These are phyloP conservation scores for Venturiaceae sp. DNA, from an alignment of 2,329 filamentous ascomycete species.

Conservation along the genomic window DNA sequence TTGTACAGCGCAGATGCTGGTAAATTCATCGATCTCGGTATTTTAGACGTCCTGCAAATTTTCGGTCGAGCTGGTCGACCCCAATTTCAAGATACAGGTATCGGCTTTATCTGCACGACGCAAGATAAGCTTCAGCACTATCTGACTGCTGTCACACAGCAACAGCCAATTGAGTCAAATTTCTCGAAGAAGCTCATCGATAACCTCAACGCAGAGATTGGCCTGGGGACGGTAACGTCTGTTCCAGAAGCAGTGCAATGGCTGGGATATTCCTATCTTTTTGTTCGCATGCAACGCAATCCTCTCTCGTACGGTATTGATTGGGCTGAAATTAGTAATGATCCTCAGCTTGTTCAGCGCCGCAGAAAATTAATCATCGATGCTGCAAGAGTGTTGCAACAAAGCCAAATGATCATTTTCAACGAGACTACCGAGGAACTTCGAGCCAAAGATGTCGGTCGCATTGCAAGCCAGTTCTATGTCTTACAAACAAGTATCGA, in stretches of 20 bases:
- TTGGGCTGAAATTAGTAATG: slow-evolving; percentile 81
- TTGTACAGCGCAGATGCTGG: slow-evolving; percentile 94
- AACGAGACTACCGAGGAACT: slow-evolving; percentile 92
- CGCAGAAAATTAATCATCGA: slow-evolving; percentile 79
- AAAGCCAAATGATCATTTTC: slow-evolving; percentile 98
- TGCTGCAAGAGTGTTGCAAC: slow-evolving; percentile 75
- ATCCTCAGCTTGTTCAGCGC: slow-evolving; percentile 77
- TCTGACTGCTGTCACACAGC: slow-evolving; percentile 83
- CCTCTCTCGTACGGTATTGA: slow-evolving; percentile 91
- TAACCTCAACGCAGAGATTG: slow-evolving; percentile 92
- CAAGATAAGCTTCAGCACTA: slow-evolving; percentile 92
- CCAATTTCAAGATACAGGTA: slow-evolving; percentile 94
- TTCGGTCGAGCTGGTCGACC: slow-evolving; percentile 97
- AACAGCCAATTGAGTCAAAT: slow-evolving; percentile 93
- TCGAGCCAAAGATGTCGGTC: slow-evolving; percentile 85
- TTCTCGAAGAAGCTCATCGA: slow-evolving; percentile 92
- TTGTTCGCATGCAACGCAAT: slow-evolving; percentile 90
- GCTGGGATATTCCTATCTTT: slow-evolving; percentile 96
- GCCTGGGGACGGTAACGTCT: slow-evolving; percentile 88
- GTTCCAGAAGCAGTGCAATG: slow-evolving; percentile 90
- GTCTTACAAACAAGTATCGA: slow-evolving; percentile 89
- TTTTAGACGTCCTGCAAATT: slow-evolving; percentile 93
- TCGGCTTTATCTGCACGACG: slow-evolving; percentile 95
- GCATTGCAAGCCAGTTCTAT: slow-evolving; percentile 96
- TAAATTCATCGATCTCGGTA: slow-evolving; percentile 92